Evolutionary conservation across 2,329 filamentous ascomycete species (phyloP), one percentile per base, ranked within the genome.

Genomic region (Pleurostoma richardsiae): DNA sequence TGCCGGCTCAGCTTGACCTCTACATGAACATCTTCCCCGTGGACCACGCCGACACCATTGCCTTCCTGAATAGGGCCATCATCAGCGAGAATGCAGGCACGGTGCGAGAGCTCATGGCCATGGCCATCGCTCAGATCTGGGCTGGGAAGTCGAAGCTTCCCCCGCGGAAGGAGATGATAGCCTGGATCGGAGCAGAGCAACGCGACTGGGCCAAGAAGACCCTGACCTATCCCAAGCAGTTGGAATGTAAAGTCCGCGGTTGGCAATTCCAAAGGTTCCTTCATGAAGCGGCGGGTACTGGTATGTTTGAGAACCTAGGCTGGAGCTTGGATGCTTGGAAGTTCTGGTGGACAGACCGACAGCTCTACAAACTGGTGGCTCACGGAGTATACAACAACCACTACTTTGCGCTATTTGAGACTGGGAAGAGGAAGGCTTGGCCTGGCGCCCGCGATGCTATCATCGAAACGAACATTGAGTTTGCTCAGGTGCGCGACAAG

Each of bases 41-140:
- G 2, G 28, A 11, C 8, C 49, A 51, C 28, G 46, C 51, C 4
- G 60, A 71, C 7, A 71, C 68, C 6, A 60, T 76, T 4, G 74
- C 70, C 0, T 67, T 74, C 43, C 55, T 72, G 46, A n/a, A n/a
- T 8, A 8, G n/a, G 8, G 33, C 33, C n/a, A 8, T 36, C 33
- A 36, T 36, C 33, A 36, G 8, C 8, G 33, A n/a, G n/a, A 8
- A 8, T 8, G 8, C 33, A 2, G 8, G 8, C 33, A n/a, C n/a
- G 33, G n/a, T 36, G 33, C n/a, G n/a, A 8, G 33, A 36, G 8
- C n/a, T 36, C 8, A 8, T 36, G 8, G n/a, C 33, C 33, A 36
- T 36, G 33, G 33, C 33, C n/a, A 8, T 36, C 33, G 33, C 33
- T n/a, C 8, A n/a, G 8, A 36, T n/a, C 33, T 36, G 33, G 33